phyloP scores from a whole-genome alignment of 768 basidiomycete species.

The Kwoniella botswanensis region DNA sequence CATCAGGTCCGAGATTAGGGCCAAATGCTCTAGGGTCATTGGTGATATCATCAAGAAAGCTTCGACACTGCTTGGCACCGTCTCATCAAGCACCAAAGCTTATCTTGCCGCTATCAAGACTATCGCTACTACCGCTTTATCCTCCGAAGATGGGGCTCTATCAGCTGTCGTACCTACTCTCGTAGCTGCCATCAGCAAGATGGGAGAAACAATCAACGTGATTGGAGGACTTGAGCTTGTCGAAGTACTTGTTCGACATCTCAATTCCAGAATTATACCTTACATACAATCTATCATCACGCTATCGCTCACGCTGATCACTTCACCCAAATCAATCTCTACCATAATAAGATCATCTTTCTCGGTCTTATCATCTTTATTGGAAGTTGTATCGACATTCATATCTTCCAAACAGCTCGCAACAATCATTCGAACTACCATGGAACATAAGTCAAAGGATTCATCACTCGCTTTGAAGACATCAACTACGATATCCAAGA shows the following conservation, averaged over 20 bases:
- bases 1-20: conserved; percentile 67
- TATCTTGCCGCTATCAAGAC: conserved; percentile 69
- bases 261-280: conserved; percentile 88
- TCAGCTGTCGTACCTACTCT: conserved; percentile 68
- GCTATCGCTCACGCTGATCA: conserved; percentile 61
- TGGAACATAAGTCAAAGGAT: conserved; percentile 34
- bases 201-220: conserved; percentile 5
- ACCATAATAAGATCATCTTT: conserved; percentile 36
- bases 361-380: conserved; percentile 67
- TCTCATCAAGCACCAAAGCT: conserved; percentile 60
- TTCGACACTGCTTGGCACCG: conserved; percentile 62
- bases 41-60: conserved; percentile 65
- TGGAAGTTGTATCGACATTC: conserved; percentile 80
- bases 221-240: conserved; percentile 60
- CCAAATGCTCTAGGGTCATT: conserved; percentile 63
- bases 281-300: conserved; percentile 74
- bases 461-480: conserved; percentile 58
- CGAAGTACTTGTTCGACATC: conserved; percentile 66
- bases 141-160: conserved; percentile 72
- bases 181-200: conserved; percentile 55
- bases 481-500: conserved; percentile 72
- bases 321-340: conserved; percentile 23
- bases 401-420: conserved; percentile 53
- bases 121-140: conserved; percentile 66
- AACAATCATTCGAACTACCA: conserved; percentile 31